Evolutionary conservation across 139 green algal species (phyloP), one percentile per base, ranked within the genome.

Genomic region (Microglena sp.): DNA sequence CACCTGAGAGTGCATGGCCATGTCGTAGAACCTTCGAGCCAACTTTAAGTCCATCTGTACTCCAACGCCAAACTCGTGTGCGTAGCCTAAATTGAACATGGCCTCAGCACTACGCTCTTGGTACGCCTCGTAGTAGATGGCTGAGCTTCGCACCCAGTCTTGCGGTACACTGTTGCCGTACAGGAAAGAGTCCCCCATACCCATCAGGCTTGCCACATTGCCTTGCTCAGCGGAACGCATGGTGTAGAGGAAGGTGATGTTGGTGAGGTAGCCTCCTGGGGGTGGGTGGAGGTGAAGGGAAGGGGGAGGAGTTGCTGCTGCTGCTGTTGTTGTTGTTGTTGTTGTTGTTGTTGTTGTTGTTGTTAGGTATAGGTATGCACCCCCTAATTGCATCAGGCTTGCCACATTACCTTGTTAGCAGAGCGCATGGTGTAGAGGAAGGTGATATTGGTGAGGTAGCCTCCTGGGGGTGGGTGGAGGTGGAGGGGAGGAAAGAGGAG

Each of bases 21-120:
- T 82, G 70, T 81, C 64, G 67, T 88, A 90, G 72, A 83, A 89
- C 15, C 82, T 68, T 18, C 67, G 69, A 0, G 84, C 86, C 55
- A 89, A 69, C 24, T 70, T 45, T 24, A 82, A 59, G 60, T 84
- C 76, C 53, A 76, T 63, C 1, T 84, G 82, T 45, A 96, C 73
- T 2, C 93, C 93, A 35, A 82, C 76, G 2, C 92, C 92, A 66
- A 79, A 87, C 78, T 97, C 78, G 68, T 98, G 86, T 86, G 94
- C 93, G 70, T 81, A 92, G 18, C 90, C 93, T 22, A 97, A 74
- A 77, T 97, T 96, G 80, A 95, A 97, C 70, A 93, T 84, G 24
- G 91, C 90, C 69, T 96, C 84, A 3, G 82, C 45, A 31, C 55
- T 78, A 40, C 80, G 62, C 18, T 84, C 75, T 55, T 59, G 61